phyloP scores from a whole-genome alignment of 768 basidiomycete genomes.

The Galerina marginata region DNA sequence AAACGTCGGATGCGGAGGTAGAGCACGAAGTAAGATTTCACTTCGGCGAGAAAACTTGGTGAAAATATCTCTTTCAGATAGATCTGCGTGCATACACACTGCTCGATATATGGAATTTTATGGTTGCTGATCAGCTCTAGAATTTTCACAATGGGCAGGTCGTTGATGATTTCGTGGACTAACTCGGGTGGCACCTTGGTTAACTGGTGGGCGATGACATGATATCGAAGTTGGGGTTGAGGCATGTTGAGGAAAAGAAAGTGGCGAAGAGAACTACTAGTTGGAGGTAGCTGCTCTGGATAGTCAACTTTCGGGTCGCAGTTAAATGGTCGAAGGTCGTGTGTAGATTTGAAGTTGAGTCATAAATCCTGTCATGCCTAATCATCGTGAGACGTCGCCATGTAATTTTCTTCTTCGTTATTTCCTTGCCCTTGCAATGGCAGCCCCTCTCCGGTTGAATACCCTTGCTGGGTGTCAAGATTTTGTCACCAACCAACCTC shows the following conservation, averaged over 20 bases:
- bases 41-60: slow-evolving; percentile 9
- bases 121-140: slow-evolving; percentile 27
- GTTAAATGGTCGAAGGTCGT: too few relatives aligned
- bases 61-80: slow-evolving; percentile 21
- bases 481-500: slow-evolving; percentile 24
- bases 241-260: background rate
- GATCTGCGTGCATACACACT: slow-evolving; percentile 23
- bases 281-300: too few relatives aligned
- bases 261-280: too few relatives aligned
- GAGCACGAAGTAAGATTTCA: slow-evolving; percentile 24
- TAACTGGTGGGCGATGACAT: slow-evolving; percentile 6
- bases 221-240: background rate
- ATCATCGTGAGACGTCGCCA: too few relatives aligned
- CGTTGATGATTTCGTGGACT: slow-evolving; percentile 31
- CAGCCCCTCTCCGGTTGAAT: background rate
- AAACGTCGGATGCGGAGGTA: slow-evolving; percentile 23
- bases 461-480: slow-evolving; percentile 23
- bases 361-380: too few relatives aligned
- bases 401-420: too few relatives aligned
- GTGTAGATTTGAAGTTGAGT: too few relatives aligned
- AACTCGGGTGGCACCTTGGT: slow-evolving; percentile 29
- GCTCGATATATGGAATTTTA: slow-evolving; percentile 30
- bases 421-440: background rate
- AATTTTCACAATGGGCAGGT: slow-evolving; percentile 31
- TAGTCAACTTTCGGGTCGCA: too few relatives aligned